Percentiles rank a stretch among this genome's conserved stretches.
Evolutionary conservation across 768 basidiomycete species (phyloP).

Genomic region (Butyriboletus loyo): DNA sequence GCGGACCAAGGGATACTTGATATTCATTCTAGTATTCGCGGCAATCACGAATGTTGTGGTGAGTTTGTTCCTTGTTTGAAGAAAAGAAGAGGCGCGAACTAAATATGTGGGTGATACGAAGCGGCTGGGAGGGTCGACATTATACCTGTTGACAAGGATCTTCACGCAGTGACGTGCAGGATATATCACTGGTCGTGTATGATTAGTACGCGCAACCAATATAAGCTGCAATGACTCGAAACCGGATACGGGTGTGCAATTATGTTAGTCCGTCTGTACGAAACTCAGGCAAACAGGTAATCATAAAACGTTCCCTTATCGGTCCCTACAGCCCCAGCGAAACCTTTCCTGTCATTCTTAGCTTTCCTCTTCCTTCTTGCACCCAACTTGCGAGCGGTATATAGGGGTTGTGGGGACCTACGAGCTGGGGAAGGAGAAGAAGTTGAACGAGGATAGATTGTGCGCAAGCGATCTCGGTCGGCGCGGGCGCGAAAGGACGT

Average conservation of each 20-base stretch:
- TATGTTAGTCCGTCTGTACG: neutral
- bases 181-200: constrained; percentile 3
- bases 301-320: constrained; percentile 38
- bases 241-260: neutral
- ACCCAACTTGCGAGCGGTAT: constrained; percentile 8
- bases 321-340: constrained; percentile 14
- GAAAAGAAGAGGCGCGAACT: neutral
- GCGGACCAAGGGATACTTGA: constrained; percentile 70
- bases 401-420: constrained; percentile 27
- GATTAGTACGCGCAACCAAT: neutral
- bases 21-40: constrained; percentile 78
- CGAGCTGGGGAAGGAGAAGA: constrained; percentile 58
- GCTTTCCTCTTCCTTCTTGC: constrained; percentile 17
- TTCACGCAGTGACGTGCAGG: constrained; percentile 55
- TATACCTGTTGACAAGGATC: constrained; percentile 49
- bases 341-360: constrained; percentile 9
- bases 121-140: constrained; percentile 58
- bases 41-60: constrained; percentile 71
- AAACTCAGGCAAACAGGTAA: constrained; percentile 41
- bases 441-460: constrained; percentile 37
- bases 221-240: neutral
- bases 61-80: constrained; percentile 13
- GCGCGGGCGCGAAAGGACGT: constrained; percentile 20
- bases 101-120: constrained; percentile 23
- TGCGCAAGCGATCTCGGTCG: constrained; percentile 28